These are phyloP conservation scores for Bocquillonia castaneifolia DNA, from an alignment of 441 rosid species.

Conservation along the genomic window DNA sequence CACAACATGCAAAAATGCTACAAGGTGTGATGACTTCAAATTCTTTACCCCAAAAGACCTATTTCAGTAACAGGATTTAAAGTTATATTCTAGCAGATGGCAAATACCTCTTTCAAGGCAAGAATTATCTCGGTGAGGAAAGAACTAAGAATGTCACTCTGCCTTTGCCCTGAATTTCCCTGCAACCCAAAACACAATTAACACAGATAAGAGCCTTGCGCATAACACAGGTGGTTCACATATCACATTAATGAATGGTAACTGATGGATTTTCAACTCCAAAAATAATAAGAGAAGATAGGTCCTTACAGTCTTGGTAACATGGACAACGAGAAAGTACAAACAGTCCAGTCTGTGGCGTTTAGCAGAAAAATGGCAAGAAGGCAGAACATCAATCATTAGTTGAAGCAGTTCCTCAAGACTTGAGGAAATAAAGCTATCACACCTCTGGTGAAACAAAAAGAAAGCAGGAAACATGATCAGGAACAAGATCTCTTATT, in stretches of 20 bases:
- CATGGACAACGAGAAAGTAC: conserved; percentile 62
- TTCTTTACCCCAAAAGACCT: neutral
- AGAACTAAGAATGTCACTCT: conserved; percentile 48
- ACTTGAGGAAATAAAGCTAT: conserved; percentile 50
- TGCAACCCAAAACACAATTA: conserved; percentile 28
- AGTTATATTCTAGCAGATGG: conserved; percentile 5
- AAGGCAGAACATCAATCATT: conserved; percentile 63
- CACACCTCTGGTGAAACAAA: conserved; percentile 41
- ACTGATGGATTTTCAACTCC: neutral
- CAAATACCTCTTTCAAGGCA: conserved; percentile 83
- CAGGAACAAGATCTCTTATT: neutral
- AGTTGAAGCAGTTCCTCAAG: conserved; percentile 60
- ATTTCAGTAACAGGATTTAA: neutral
- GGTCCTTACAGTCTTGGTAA: conserved; percentile 45
- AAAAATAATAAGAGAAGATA: neutral
- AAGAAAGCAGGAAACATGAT: conserved; percentile 11
- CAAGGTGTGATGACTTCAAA: neutral
- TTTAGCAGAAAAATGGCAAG: conserved; percentile 88
- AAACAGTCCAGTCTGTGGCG: conserved; percentile 88
- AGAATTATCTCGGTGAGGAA: conserved; percentile 85
- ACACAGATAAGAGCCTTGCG: neutral
- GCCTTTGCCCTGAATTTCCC: conserved; percentile 57
- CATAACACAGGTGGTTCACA: neutral
- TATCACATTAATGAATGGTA: neutral
- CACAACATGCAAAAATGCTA: neutral